Evolutionary conservation across 352 stramenopile genomes (phyloP).

Genomic region (Phytophthora agathidicida): DNA sequence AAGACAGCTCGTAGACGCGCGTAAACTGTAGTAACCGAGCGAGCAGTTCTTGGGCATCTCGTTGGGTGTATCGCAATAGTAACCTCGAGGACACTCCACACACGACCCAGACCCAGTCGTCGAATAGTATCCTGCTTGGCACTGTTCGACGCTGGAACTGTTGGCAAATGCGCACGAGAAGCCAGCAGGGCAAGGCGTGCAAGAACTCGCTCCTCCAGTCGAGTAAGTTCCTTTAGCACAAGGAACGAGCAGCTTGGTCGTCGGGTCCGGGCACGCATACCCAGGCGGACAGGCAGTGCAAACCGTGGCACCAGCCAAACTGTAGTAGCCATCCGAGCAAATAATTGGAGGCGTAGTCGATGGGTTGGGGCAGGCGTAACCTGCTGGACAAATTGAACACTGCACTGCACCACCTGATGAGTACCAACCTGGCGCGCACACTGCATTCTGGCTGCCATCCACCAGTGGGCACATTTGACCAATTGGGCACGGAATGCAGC

Average conservation of each 20-base stretch:
- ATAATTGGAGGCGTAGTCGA: constrained; percentile 30
- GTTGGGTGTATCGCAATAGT: constrained; percentile 72
- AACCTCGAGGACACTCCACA: constrained; percentile 80
- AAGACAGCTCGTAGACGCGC: constrained; percentile 68
- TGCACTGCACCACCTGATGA: constrained; percentile 37
- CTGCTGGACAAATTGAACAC: constrained; percentile 74
- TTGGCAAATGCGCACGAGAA: constrained; percentile 77
- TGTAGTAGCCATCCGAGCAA: constrained; percentile 71
- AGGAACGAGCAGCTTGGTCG: constrained; percentile 45
- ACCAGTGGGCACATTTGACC: constrained; percentile 57
- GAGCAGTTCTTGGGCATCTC: constrained; percentile 74
- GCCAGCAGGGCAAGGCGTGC: constrained; percentile 77
- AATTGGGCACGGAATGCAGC: constrained; percentile 53
- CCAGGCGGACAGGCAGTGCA: constrained; percentile 75
- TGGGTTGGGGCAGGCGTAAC: constrained; percentile 56
- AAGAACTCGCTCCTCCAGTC: constrained; percentile 50
- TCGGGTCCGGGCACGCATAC: constrained; percentile 75
- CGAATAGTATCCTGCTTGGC: constrained; percentile 76
- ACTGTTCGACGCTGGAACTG: constrained; percentile 60
- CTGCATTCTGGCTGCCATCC: constrained; percentile 55
- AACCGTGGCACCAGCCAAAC: constrained; percentile 42
- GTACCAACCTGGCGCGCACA: constrained; percentile 51
- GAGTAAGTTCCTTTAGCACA: constrained; percentile 70
- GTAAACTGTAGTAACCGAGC: constrained; percentile 81
- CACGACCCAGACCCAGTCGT: constrained; percentile 58